These are phyloP conservation scores for Eucalyptus pumila DNA, from an alignment of 345 rosid genomes.

Conservation along the genomic window DNA sequence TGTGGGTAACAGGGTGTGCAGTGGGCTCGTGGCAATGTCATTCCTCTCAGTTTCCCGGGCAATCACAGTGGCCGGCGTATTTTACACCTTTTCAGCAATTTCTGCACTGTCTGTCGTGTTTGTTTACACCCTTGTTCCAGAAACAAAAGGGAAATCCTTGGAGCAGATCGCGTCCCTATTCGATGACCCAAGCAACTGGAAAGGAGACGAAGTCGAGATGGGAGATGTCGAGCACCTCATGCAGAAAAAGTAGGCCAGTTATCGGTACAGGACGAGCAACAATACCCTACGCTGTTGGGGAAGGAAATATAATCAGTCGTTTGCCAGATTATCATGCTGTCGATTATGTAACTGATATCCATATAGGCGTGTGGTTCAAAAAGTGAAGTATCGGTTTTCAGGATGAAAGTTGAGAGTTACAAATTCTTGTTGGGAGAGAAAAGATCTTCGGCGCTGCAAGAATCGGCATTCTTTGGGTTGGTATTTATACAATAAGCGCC, in stretches of 20 bases:
- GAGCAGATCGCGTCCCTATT: slow-evolving; percentile 68
- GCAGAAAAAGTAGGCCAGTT: slow-evolving; percentile 5
- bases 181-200: slow-evolving; percentile 15
- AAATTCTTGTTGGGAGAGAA: neutral
- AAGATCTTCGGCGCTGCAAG: neutral
- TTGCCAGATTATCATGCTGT: neutral
- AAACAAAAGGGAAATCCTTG: slow-evolving; percentile 71
- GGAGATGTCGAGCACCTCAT: slow-evolving; percentile 74
- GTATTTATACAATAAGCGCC: neutral
- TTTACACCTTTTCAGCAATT: slow-evolving; percentile 38
- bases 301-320: neutral
- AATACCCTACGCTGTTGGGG: neutral
- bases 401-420: neutral
- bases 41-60: slow-evolving; percentile 53
- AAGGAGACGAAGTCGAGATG: slow-evolving; percentile 42
- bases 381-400: neutral
- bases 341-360: neutral
- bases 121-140: slow-evolving; percentile 51
- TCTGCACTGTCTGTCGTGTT: slow-evolving; percentile 58
- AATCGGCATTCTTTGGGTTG: neutral
- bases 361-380: neutral
- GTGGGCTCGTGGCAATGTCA: slow-evolving; percentile 75
- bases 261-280: neutral
- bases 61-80: slow-evolving; percentile 58
- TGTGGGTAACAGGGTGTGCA: slow-evolving; percentile 64